Percentiles rank a stretch among this genome's conserved stretches.
These are phyloP conservation scores for Monosporascus cannonballus DNA, from an alignment of 2,329 filamentous ascomycete species.

Conservation along the genomic window DNA sequence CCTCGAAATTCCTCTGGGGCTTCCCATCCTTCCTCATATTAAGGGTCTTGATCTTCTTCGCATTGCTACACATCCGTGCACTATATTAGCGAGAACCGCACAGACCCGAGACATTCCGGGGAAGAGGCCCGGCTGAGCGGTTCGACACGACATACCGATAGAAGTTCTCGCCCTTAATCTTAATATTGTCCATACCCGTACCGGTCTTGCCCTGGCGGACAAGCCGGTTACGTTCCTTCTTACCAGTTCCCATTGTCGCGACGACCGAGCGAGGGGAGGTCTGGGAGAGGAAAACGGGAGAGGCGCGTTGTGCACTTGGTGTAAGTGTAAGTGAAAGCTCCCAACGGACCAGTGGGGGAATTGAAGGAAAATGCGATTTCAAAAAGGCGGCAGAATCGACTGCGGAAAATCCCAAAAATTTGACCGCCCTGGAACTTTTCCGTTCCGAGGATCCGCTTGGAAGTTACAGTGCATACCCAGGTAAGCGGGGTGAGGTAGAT, in stretches of 20 bases:
- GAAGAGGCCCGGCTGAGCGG: no score
- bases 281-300: neutral
- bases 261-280: constrained; percentile 16
- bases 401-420: neutral
- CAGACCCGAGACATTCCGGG: constrained; percentile 11
- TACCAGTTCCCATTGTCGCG: constrained; percentile 71
- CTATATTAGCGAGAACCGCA: constrained; percentile 4
- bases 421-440: neutral
- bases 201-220: constrained; percentile 77
- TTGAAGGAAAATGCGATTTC: neutral
- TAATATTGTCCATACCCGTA: constrained; percentile 88
- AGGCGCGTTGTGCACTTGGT: neutral
- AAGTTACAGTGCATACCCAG: neutral
- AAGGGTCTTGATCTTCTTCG: constrained; percentile 82
- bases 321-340: neutral
- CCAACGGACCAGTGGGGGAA: neutral
- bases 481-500: no score
- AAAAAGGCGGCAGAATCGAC: neutral
- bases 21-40: constrained; percentile 89
- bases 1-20: constrained; percentile 72
- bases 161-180: constrained; percentile 96
- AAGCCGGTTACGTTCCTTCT: constrained; percentile 83
- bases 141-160: constrained; percentile 55
- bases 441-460: neutral
- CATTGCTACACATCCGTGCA: constrained; percentile 36